Conservation (phyloP, 257 asterid species). For the Scutellaria minor region DNA sequence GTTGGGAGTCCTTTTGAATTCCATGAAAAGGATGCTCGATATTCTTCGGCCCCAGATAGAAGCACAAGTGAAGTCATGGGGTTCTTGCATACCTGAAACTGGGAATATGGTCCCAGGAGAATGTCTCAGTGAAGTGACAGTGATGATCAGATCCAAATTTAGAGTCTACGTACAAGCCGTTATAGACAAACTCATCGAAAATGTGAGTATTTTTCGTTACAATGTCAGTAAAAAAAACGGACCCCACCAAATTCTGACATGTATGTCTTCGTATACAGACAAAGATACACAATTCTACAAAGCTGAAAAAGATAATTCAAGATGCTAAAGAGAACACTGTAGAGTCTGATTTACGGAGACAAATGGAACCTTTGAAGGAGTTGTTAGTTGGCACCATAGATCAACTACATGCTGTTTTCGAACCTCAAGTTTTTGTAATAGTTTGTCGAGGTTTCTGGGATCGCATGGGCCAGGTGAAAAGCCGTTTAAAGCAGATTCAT, state of each 20-base stretch:
- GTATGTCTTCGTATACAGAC: slow-evolving; percentile 49
- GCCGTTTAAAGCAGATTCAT: background rate
- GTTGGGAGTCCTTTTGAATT: slow-evolving; percentile 87
- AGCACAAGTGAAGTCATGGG: slow-evolving; percentile 74
- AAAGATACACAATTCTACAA: slow-evolving; percentile 71
- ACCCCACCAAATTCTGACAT: background rate
- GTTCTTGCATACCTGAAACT: slow-evolving; percentile 77
- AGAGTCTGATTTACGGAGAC: slow-evolving; percentile 66
- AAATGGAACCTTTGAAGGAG: slow-evolving; percentile 89
- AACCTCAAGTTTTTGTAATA: slow-evolving; percentile 74
- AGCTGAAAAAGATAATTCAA: slow-evolving; percentile 82
- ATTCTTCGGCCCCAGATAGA: slow-evolving; percentile 72
- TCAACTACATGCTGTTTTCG: slow-evolving; percentile 65
- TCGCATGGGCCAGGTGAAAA: slow-evolving; percentile 88
- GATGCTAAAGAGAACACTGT: slow-evolving; percentile 70
- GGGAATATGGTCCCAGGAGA: slow-evolving; percentile 74
- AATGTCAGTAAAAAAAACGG: no score
- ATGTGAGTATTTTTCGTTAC: slow-evolving; percentile 52
- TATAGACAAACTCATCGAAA: slow-evolving; percentile 80
- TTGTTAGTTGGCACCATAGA: slow-evolving; percentile 58
- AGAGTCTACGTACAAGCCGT: slow-evolving; percentile 81
- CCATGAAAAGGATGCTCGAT: slow-evolving; percentile 89
- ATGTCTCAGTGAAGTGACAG: slow-evolving; percentile 80
- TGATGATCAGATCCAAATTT: slow-evolving; percentile 84
- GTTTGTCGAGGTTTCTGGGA: slow-evolving; percentile 91